A percentile compares a stretch with the other conserved stretches of the same genome.
These are phyloP conservation scores for Colletotrichum eleusines DNA, from an alignment of 2,329 filamentous ascomycete species.

Conservation along the genomic window DNA sequence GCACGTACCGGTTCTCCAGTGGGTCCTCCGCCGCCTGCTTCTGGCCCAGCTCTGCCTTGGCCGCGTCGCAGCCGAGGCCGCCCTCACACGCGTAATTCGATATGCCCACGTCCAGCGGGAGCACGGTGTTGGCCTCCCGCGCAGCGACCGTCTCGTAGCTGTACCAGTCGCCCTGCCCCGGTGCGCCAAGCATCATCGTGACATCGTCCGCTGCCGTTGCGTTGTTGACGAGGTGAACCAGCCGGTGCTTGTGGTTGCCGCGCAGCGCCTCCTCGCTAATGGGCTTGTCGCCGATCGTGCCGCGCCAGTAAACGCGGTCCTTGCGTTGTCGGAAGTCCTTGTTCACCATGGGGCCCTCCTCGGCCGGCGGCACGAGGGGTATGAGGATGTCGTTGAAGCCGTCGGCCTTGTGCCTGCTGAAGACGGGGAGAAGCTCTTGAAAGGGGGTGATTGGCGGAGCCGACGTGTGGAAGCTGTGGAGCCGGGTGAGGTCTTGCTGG, in stretches of 20 bases:
- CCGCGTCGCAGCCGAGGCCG: conserved; percentile 60
- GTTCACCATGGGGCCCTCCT: conserved; percentile 59
- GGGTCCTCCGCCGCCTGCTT: conserved; percentile 61
- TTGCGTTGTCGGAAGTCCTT: conserved; percentile 71
- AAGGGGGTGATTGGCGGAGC: conserved; percentile 72
- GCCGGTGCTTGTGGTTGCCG: conserved; percentile 76
- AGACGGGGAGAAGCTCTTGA: conserved; percentile 77
- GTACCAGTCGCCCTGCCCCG: conserved; percentile 54
- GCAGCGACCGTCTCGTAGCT: conserved; percentile 67
- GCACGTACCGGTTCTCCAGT: conserved; percentile 76
- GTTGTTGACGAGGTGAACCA: conserved; percentile 76
- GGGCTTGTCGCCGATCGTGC: conserved; percentile 70
- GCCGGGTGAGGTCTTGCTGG: conserved; percentile 79
- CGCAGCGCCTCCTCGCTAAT: conserved; percentile 68
- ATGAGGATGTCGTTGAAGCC: conserved; percentile 84
- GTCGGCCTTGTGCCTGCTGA: conserved; percentile 78
- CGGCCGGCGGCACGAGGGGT: conserved; percentile 64
- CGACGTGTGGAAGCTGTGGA: conserved; percentile 80
- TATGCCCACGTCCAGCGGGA: conserved; percentile 71
- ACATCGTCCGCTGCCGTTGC: conserved; percentile 62
- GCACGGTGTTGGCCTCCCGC: conserved; percentile 63
- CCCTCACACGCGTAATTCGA: conserved; percentile 69
- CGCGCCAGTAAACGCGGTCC: conserved; percentile 79
- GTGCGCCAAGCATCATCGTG: conserved; percentile 67
- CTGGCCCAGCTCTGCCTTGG: conserved; percentile 65